These are phyloP conservation scores for Fonsecaea pedrosoi DNA, from an alignment of 2,329 filamentous ascomycete species.

Conservation along the genomic window DNA sequence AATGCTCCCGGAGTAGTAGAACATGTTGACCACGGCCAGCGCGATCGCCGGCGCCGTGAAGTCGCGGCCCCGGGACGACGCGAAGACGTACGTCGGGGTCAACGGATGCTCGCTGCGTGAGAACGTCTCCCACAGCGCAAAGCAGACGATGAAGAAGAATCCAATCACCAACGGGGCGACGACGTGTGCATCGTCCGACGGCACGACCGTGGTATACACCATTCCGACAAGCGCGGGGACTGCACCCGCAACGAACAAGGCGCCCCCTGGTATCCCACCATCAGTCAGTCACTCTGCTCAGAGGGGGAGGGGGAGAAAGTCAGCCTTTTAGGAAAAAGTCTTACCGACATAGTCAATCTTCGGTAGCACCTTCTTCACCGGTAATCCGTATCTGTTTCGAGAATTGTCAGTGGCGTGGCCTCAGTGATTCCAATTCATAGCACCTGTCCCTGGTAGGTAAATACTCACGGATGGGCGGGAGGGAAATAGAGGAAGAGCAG, in stretches of 20 bases:
- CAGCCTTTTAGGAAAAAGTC: conserved; percentile 21
- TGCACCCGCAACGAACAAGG: conserved; percentile 48
- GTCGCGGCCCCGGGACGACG: conserved; percentile 52
- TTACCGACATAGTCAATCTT: conserved; percentile 51
- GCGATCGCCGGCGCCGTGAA: conserved; percentile 57
- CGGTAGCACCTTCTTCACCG: conserved; percentile 45
- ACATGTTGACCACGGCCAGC: conserved; percentile 58
- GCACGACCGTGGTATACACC: conserved; percentile 49
- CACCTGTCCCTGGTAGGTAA: neutral
- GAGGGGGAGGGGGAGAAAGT: too few relatives aligned
- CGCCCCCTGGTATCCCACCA: neutral
- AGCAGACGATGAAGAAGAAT: conserved; percentile 46
- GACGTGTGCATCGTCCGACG: conserved; percentile 48
- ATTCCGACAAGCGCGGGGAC: conserved; percentile 51
- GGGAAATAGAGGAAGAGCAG: conserved; percentile 52
- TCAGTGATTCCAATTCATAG: neutral
- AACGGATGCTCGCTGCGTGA: conserved; percentile 49
- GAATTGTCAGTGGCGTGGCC: neutral
- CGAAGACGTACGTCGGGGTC: conserved; percentile 56
- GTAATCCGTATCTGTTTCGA: conserved; percentile 42
- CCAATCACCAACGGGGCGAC: conserved; percentile 49
- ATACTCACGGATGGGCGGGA: conserved; percentile 46
- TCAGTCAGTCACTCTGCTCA: too few relatives aligned
- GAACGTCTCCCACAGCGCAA: conserved; percentile 51
- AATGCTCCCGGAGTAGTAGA: conserved; percentile 58